Evolutionary conservation across 2,329 filamentous ascomycete genomes (phyloP).

Genomic region (Chrysoporthe deuterocubensis): DNA sequence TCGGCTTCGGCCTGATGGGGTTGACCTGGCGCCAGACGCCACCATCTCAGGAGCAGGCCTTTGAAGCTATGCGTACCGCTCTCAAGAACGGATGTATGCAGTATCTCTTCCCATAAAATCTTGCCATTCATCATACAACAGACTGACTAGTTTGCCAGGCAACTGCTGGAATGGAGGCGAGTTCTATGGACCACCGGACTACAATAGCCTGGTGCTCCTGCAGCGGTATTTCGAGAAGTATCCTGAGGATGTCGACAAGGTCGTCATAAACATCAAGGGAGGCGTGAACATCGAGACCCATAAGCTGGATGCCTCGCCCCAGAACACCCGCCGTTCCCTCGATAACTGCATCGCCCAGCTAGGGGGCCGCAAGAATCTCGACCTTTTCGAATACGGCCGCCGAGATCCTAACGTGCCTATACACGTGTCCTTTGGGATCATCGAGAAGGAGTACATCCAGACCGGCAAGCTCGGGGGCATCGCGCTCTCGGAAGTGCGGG

Average conservation of each 20-base stretch:
- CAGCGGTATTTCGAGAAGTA: slow-evolving; percentile 65
- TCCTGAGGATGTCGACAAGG: slow-evolving; percentile 64
- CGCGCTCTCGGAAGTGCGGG: slow-evolving; percentile 53
- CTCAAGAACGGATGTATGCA: slow-evolving; percentile 43
- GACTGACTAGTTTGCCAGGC: slow-evolving; percentile 19
- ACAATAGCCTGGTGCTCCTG: slow-evolving; percentile 60
- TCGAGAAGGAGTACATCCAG: slow-evolving; percentile 53
- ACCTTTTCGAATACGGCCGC: slow-evolving; percentile 62
- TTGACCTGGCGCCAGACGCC: slow-evolving; percentile 47
- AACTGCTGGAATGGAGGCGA: slow-evolving; percentile 54
- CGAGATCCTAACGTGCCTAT: slow-evolving; percentile 55
- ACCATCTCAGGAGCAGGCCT: slow-evolving; percentile 50
- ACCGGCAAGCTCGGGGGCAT: slow-evolving; percentile 56
- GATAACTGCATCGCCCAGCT: slow-evolving; percentile 57
- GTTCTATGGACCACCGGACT: slow-evolving; percentile 64
- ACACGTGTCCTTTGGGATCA: slow-evolving; percentile 46
- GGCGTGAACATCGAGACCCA: slow-evolving; percentile 34
- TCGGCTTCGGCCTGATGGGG: slow-evolving; percentile 38
- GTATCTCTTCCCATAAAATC: background rate
- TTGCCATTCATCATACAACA: too few relatives aligned
- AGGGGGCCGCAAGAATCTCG: slow-evolving; percentile 59
- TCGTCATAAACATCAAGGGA: slow-evolving; percentile 63
- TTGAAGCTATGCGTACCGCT: slow-evolving; percentile 59
- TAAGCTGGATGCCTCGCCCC: slow-evolving; percentile 54
- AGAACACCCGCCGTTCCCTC: slow-evolving; percentile 58